Conservation (phyloP, 2,329 filamentous ascomycete genomes). For the Pseudogymnoascus sp. region DNA sequence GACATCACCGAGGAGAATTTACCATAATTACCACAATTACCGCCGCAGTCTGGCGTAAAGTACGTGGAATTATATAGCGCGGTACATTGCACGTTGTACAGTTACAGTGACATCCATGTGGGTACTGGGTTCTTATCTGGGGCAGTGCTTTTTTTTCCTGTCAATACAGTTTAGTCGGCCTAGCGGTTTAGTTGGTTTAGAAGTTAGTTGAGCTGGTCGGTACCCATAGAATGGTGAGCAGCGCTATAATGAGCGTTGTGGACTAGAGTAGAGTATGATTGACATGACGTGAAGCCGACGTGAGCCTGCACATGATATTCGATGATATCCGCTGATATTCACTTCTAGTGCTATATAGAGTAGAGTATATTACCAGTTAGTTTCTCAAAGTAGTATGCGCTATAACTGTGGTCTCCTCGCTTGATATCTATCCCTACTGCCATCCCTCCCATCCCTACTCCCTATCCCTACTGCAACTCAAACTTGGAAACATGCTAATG, state of each 20-base stretch:
- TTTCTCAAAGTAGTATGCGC: background rate
- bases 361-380: background rate
- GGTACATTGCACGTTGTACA: background rate
- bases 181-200: background rate
- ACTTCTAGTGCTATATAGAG: background rate
- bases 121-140: conserved; percentile 2
- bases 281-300: background rate
- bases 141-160: conserved; percentile 3
- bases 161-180: background rate
- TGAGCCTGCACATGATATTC: background rate
- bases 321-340: background rate
- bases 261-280: background rate
- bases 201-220: background rate
- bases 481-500: background rate
- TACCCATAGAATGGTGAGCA: background rate
- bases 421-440: background rate
- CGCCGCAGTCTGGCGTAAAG: background rate
- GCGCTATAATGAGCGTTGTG: background rate
- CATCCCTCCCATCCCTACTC: too few relatives aligned
- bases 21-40: too few relatives aligned
- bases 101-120: background rate
- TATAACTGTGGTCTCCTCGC: background rate
- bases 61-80: background rate
- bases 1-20: background rate
- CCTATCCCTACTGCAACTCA: background rate